A percentile compares a stretch with the other conserved stretches of the same genome.
These are phyloP conservation scores for Pisolithus thermaeus DNA, from an alignment of 1,284 basidiomycete genomes.

Conservation along the genomic window DNA sequence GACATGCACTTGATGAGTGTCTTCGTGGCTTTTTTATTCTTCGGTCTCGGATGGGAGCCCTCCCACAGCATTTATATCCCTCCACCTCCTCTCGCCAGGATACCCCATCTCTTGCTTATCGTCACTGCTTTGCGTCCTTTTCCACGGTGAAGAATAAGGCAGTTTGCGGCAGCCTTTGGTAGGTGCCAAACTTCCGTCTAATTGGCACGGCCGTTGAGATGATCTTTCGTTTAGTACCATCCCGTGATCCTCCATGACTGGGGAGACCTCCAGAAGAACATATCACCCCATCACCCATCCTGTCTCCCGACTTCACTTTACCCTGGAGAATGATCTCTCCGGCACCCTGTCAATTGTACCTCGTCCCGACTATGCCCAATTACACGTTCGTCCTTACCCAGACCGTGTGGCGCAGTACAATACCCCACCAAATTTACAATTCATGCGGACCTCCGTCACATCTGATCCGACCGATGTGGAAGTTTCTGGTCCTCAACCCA, in stretches of 20 bases:
- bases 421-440: constrained; percentile 21
- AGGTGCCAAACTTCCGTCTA: constrained; percentile 12
- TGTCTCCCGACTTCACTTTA: constrained; percentile 6
- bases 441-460: constrained; percentile 21
- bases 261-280: constrained; percentile 12
- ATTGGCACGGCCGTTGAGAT: constrained; percentile 15
- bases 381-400: background rate
- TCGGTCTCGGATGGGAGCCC: constrained; percentile 2
- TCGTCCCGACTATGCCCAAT: background rate
- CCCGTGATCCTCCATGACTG: constrained; percentile 15
- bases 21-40: constrained; percentile 26
- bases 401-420: constrained; percentile 21
- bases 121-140: constrained; percentile 19
- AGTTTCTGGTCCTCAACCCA: constrained; percentile 9
- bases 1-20: constrained; percentile 18
- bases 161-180: constrained; percentile 15
- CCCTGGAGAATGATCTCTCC: constrained; percentile 12
- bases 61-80: constrained; percentile 4
- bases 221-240: constrained; percentile 14
- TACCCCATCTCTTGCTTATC: constrained; percentile 6
- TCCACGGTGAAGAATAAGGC: constrained; percentile 25
- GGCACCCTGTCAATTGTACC: constrained; percentile 11
- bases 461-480: constrained; percentile 23
- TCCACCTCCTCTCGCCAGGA: constrained; percentile 3
- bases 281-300: constrained; percentile 11